These are phyloP conservation scores for Globisporangium nunn DNA, from an alignment of 352 stramenopile species.

Conservation along the genomic window DNA sequence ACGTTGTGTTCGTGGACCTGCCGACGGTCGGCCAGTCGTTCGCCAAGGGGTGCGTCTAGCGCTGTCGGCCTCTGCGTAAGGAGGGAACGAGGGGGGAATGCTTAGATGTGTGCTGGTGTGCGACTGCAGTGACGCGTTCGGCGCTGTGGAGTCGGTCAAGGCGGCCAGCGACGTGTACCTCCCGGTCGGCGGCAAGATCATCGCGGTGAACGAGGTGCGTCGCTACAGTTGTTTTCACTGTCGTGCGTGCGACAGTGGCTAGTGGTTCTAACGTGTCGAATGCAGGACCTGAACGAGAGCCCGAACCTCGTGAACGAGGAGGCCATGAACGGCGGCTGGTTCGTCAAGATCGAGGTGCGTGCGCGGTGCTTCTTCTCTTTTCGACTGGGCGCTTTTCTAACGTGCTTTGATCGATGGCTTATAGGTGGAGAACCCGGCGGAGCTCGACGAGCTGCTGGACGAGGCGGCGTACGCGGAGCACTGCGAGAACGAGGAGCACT, in stretches of 20 bases:
- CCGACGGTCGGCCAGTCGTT: conserved; percentile 92
- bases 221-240: too few species aligned
- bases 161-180: conserved; percentile 96
- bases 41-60: conserved; percentile 75
- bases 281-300: conserved; percentile 63
- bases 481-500: conserved; percentile 82
- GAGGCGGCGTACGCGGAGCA: conserved; percentile 82
- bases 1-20: conserved; percentile 97
- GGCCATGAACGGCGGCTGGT: conserved; percentile 80
- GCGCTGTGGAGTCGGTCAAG: conserved; percentile 98
- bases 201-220: conserved; percentile 90
- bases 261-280: too few species aligned
- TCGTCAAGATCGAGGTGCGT: conserved; percentile 85
- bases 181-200: conserved; percentile 89
- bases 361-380: not conserved
- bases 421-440: conserved; percentile 55
- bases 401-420: not conserved
- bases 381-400: not conserved
- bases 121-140: conserved; percentile 86
- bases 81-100: not conserved
- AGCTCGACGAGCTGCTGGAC: conserved; percentile 76
- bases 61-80: too few species aligned
- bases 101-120: not conserved
- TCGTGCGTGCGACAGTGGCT: not conserved
- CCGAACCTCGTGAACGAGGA: conserved; percentile 87